Evolutionary conservation across 257 asterid species (phyloP), one percentile per base, ranked within the genome.

Genomic region (Nicotiana undulata): DNA sequence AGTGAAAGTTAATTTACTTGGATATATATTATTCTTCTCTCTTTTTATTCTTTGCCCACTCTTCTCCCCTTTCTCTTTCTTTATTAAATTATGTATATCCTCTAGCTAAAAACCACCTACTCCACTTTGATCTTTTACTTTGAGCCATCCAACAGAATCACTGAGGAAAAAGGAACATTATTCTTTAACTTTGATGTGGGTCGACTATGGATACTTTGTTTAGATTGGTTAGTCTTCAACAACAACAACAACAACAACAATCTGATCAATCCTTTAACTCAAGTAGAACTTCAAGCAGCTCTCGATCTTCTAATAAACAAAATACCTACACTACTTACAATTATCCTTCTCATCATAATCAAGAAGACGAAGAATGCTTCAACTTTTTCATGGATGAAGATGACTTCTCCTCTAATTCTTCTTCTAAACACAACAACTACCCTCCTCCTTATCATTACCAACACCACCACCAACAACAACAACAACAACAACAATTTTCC

Each of bases 371-470:
- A 93, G 98, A 92, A 95, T 95, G 99, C 98, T 92, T 93, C 97
- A 90, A 91, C 87, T 52, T 93, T 87, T 95, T 89, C 97, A 95
- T 95, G 99, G 98, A 93, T 89, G 97, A 93, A 85, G 97, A 89
- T 53, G 97, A 93, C 65, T 89, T 90, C 88, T 93, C 97, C 75
- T 93, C 98, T 83, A 40, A 40, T 40, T 94, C 97, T 68, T 94
- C 98, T 76, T 90, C 98, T 18, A 86, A 85, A 52, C 93, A 90
- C 85, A 77, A 86, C 84, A 77, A 88, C 67, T 61, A 83, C 80
- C 89, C 85, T 4, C 65, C 77, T 13, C 61, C 76, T 13, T 34
- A 29, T 15, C 60, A 59, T 12, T 81, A 66, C 13, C 88, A 68
- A 12, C 83, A 66, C 12, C 81, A 81, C n/a, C 81, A 66, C 9